Evolutionary conservation across 2,329 filamentous ascomycete genomes (phyloP), one percentile per base, ranked within the genome.

Genomic region (Cryphonectria carpinicola): DNA sequence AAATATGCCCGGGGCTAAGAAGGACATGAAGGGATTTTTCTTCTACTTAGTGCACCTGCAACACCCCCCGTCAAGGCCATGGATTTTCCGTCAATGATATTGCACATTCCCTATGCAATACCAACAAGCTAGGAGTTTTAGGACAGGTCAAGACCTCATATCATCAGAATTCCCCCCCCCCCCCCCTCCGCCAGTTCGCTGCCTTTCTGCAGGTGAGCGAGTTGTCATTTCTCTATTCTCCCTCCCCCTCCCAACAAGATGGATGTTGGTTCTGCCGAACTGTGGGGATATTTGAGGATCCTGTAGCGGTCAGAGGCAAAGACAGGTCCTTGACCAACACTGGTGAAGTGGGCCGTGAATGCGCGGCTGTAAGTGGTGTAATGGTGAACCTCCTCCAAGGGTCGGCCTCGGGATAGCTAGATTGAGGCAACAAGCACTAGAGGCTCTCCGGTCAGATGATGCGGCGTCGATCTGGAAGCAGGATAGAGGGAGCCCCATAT

Each of bases 71-170:
- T 67, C 25, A 19, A 25, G 37, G 17, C 22, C 22, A 32, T 32
- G 25, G 54, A 61, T 66, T 70, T 64, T 67, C 71, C 71, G 52
- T 72, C 71, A 72, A 72, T 72, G 28, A 37, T 22, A 39, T 49
- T 37, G 39, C 46, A 25, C 58, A 66, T 43, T 58, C 17, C 22
- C 39, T n/a, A 66, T 66, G 58, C 64, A 64, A 49, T 41, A 58
- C 39, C 46, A 28, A 8, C 17, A 11, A 35, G 56, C 67, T 67
- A 64, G 64, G 67, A 56, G 58, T 60, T 49, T 64, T 69, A 66
- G 63, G 41, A 63, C 52, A 52, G 6, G 25, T 17, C 32, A 37
- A 56, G 63, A 39, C 32, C 39, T 61, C 62, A 37, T 46, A 13
- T 41, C 60, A n/a, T n/a, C n/a, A n/a, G n/a, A n/a, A n/a, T n/a